A percentile compares a stretch with the other conserved stretches of the same genome.
These are phyloP conservation scores for Backusella tuberculispora DNA, from an alignment of 192 early-diverging fungal genomes.

Conservation along the genomic window DNA sequence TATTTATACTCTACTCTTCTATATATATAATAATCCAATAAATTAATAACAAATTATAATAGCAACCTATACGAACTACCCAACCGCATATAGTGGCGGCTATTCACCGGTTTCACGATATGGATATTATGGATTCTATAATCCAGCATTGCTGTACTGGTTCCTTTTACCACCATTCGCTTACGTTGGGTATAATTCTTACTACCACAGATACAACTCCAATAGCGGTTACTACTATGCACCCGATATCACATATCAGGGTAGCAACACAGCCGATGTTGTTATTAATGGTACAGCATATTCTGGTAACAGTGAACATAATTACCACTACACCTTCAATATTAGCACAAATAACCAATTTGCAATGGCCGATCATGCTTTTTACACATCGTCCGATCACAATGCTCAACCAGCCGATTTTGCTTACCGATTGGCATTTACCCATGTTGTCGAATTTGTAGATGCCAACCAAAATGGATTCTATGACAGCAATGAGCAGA, in stretches of 20 bases:
- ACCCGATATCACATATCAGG: constrained; percentile 24
- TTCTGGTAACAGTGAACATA: constrained; percentile 1
- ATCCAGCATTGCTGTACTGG: constrained; percentile 36
- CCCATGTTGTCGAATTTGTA: constrained; percentile 37
- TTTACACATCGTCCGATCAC: constrained; percentile 36
- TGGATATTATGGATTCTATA: constrained; percentile 40
- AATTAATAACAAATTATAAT: not conserved
- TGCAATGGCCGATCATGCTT: constrained; percentile 32
- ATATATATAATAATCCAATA: not conserved
- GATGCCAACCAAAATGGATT: constrained; percentile 42
- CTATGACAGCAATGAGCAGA: constrained; percentile 33
- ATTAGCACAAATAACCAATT: constrained; percentile 24
- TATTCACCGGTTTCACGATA: constrained; percentile 31
- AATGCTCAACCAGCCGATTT: constrained; percentile 39
- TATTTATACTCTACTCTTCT: not conserved
- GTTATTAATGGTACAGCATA: constrained; percentile 42
- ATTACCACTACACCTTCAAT: constrained; percentile 35
- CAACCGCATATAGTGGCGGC: constrained; percentile 30
- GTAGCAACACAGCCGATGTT: constrained; percentile 22
- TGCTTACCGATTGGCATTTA: constrained; percentile 32
- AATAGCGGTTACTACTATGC: constrained; percentile 42
- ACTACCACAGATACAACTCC: constrained; percentile 36
- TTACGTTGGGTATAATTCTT: constrained; percentile 33
- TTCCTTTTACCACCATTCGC: constrained; percentile 30
- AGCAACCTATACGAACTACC: constrained; percentile 33